Evolutionary conservation across 257 asterid species (phyloP), one percentile per base, ranked within the genome.

Genomic region (Marsdenia floribunda): DNA sequence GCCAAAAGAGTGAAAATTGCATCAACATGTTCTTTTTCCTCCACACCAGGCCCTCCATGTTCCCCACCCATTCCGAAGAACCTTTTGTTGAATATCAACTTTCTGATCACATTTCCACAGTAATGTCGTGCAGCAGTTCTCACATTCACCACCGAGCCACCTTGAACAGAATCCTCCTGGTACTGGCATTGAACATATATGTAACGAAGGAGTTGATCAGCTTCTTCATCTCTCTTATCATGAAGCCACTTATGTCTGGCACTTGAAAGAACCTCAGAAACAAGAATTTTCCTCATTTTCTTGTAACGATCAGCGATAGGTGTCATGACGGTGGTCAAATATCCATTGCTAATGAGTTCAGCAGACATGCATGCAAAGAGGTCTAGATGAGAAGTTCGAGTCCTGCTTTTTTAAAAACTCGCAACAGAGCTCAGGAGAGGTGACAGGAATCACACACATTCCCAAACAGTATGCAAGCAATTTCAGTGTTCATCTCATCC

Each of bases 1-100:
- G 19, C 19, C 24, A 71, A 40, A 19, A 52, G 14, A 3, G 49
- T 71, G 49, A 71, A 71, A 40, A 71, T 44, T 52, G 74, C 74
- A 16, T 52, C 75, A 21, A 85, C 52, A 2, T 81, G 81, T 61
- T 81, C 86, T 24, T 26, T 75, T 57, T 85, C 88, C 38, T 80
- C 86, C 0, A 35, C 1, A 14, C 88, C 86, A 0, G 85, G 85
- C 50, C 82, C 85, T 19, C 88, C 88, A 37, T 70, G 74, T 78
- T 76, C 78, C 81, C 0, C 65, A 3, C 87, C 83, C 0, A 2
- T 4, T 35, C 72, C 79, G 8, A 77, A 77, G 4, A 67, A 80
- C 68, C 81, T 77, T 55, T 59, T 76, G 35, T 18, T 54, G 3
- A 76, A 72, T 0, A 59, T 22, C 73, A 76, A 12, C 14, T 42